Percentiles rank a stretch among this genome's conserved stretches.
phyloP scores from a whole-genome alignment of 1,139 yeast species.

The Zygoascus hellenicus region DNA sequence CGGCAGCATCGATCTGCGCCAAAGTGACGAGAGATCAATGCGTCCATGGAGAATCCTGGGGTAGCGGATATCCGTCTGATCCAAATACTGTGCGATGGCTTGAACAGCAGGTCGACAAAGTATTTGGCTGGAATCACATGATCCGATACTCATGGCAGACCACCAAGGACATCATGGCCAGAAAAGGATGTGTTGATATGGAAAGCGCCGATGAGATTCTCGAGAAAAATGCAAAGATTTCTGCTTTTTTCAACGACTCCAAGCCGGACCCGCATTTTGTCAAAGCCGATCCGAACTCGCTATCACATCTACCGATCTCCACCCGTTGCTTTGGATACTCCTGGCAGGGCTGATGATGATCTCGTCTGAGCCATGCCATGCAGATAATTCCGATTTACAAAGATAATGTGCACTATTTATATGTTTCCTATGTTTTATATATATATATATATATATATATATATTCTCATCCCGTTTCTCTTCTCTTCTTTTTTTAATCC shows the following conservation, averaged over 20 bases:
- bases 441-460: no score
- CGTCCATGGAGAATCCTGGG: constrained; percentile 48
- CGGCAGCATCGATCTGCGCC: constrained; percentile 96
- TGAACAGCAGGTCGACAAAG: constrained; percentile 50
- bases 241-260: constrained; percentile 10
- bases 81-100: constrained; percentile 79
- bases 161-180: constrained; percentile 62
- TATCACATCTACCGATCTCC: constrained; percentile 14
- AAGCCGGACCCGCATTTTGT: constrained; percentile 6
- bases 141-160: constrained; percentile 95
- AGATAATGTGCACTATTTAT: no score
- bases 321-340: constrained; percentile 20
- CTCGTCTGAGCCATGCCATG: no score
- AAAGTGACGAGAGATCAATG: constrained; percentile 88
- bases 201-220: constrained; percentile 41
- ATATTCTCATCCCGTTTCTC: no score
- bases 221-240: constrained; percentile 12
- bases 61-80: constrained; percentile 94
- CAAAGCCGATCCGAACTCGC: constrained; percentile 5
- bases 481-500: no score
- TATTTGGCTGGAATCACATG: constrained; percentile 83
- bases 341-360: constrained; percentile 13
- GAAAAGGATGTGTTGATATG: constrained; percentile 41
- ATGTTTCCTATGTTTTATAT: no score
- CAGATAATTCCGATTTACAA: no score